A percentile compares a stretch with the other conserved stretches of the same genome.
Conservation (phyloP, 345 rosid genomes). For the Populus ilicifolia region DNA sequence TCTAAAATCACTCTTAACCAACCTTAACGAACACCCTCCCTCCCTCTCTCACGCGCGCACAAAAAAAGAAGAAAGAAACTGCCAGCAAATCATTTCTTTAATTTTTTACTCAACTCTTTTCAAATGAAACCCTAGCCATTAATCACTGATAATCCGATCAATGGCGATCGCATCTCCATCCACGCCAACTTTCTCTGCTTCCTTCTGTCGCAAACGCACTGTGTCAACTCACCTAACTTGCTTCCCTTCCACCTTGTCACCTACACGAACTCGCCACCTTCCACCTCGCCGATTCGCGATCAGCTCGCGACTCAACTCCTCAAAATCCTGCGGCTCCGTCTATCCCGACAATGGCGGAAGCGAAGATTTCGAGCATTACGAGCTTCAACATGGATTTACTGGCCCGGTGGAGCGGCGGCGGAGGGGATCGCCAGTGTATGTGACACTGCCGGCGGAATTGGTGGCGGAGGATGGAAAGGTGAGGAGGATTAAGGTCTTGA, state of each 20-base stretch:
- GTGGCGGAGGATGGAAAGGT: conserved; percentile 22
- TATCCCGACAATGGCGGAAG: conserved; percentile 33
- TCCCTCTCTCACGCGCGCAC: neutral
- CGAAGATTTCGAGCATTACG: conserved; percentile 17
- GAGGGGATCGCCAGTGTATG: conserved; percentile 43
- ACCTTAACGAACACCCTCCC: neutral
- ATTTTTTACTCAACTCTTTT: neutral
- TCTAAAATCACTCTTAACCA: neutral
- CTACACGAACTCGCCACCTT: conserved; percentile 4
- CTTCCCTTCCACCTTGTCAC: conserved; percentile 14
- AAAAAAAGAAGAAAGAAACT: neutral
- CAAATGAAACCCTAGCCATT: neutral
- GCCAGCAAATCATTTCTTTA: neutral
- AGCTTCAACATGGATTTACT: conserved; percentile 20
- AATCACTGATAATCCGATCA: neutral
- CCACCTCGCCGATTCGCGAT: conserved; percentile 11
- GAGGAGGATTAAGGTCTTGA: conserved; percentile 34
- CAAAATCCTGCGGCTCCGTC: conserved; percentile 27
- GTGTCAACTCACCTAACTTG: conserved; percentile 15
- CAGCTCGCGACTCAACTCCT: conserved; percentile 30
- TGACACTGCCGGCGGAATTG: conserved; percentile 42
- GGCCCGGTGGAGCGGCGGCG: conserved; percentile 7
- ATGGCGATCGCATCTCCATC: conserved; percentile 39
- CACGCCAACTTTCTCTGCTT: conserved; percentile 28
- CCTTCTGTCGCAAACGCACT: conserved; percentile 26